Evolutionary conservation across 768 basidiomycete species (phyloP).

Genomic region (Tremella mesenterica): DNA sequence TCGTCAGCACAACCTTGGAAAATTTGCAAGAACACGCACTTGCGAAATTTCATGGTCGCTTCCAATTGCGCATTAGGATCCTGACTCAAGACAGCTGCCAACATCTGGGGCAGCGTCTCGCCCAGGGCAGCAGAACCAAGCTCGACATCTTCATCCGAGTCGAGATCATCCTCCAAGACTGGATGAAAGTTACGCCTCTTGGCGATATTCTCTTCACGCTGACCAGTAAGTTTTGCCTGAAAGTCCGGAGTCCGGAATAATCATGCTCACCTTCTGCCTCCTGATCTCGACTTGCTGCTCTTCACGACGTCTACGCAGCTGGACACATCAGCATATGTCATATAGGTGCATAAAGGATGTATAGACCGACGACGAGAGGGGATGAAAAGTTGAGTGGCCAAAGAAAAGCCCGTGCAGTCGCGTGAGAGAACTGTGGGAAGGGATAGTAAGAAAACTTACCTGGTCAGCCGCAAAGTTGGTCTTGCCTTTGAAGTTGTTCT

Average conservation of each 20-base stretch:
- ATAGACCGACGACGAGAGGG: neutral
- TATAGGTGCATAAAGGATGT: neutral
- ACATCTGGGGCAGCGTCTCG: constrained; percentile 66
- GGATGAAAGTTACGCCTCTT: constrained; percentile 92
- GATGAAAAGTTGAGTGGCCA: neutral
- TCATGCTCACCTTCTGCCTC: constrained; percentile 60
- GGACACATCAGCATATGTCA: constrained; percentile 11
- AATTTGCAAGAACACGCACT: constrained; percentile 45
- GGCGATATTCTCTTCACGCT: constrained; percentile 92
- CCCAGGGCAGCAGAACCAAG: constrained; percentile 58
- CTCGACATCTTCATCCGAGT: constrained; percentile 72
- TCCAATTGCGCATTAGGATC: constrained; percentile 87
- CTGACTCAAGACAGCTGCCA: constrained; percentile 82
- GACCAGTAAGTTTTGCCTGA: neutral
- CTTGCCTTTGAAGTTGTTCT: constrained; percentile 45
- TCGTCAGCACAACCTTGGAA: constrained; percentile 3
- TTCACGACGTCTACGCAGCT: constrained; percentile 90
- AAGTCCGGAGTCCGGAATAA: neutral
- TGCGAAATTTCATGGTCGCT: constrained; percentile 96
- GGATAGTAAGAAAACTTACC: constrained; percentile 20
- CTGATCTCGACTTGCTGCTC: constrained; percentile 99
- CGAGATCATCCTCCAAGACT: constrained; percentile 50
- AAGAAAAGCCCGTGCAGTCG: neutral
- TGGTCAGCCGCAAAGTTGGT: constrained; percentile 44
- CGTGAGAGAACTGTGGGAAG: neutral